These are phyloP conservation scores for Emericellopsis atlantica DNA, from an alignment of 2,329 filamentous ascomycete species.

Conservation along the genomic window DNA sequence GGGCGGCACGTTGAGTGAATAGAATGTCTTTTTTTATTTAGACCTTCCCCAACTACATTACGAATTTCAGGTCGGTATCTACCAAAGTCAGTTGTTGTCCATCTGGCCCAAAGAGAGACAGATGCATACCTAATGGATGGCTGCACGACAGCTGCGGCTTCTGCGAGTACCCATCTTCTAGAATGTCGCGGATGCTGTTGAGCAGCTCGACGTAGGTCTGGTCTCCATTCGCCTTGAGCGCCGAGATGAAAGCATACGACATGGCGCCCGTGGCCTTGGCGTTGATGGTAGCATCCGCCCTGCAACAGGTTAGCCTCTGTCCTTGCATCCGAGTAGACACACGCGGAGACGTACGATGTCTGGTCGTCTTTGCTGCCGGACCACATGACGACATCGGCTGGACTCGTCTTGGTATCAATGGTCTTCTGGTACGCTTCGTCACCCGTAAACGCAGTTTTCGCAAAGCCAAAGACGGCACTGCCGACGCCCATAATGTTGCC, in stretches of 20 bases:
- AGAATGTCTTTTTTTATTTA: background rate
- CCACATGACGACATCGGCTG: conserved; percentile 96
- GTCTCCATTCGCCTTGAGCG: conserved; percentile 83
- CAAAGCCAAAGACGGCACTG: conserved; percentile 65
- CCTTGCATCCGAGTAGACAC: conserved; percentile 26
- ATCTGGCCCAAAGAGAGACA: background rate
- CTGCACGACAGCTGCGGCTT: conserved; percentile 95
- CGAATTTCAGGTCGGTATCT: conserved; percentile 56
- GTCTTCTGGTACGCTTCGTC: conserved; percentile 70
- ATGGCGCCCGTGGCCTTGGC: conserved; percentile 92
- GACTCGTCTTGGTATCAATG: conserved; percentile 78
- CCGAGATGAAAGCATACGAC: conserved; percentile 92
- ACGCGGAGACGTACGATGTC: conserved; percentile 47
- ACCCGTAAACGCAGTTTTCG: conserved; percentile 77
- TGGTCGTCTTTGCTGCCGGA: conserved; percentile 93
- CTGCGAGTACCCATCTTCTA: conserved; percentile 78
- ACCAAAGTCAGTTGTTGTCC: background rate
- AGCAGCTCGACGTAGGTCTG: conserved; percentile 94
- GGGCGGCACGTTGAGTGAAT: too few relatives aligned
- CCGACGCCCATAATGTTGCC: conserved; percentile 78
- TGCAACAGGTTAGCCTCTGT: conserved; percentile 22
- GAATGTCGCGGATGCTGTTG: conserved; percentile 86
- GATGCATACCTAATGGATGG: conserved; percentile 74
- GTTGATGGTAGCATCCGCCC: conserved; percentile 79
- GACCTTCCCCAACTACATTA: conserved; percentile 34